These are phyloP conservation scores for Vanderwaltozyma verrucispora DNA, from an alignment of 805 yeast species.

Conservation along the genomic window DNA sequence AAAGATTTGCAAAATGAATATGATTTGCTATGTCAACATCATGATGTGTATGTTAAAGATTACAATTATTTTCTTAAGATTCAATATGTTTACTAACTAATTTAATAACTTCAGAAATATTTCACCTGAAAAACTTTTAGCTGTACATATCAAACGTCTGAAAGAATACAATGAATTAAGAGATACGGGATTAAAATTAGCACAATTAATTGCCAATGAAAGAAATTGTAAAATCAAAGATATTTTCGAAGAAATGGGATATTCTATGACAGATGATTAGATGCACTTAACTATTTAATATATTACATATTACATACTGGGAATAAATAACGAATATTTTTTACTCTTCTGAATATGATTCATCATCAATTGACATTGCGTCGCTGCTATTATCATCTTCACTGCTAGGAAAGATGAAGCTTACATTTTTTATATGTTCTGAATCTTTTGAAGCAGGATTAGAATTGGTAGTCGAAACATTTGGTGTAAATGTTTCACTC, in stretches of 20 bases:
- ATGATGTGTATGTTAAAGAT: constrained; percentile 6
- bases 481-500: not conserved
- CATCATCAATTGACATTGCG: constrained; percentile 3
- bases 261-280: constrained; percentile 14
- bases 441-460: not conserved
- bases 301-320: no score
- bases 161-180: constrained; percentile 53
- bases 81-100: no score
- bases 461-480: not conserved
- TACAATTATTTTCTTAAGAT: not conserved
- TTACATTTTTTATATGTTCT: constrained; percentile 6
- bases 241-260: constrained; percentile 44
- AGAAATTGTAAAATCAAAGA: constrained; percentile 37
- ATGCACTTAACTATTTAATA: no score
- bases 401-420: constrained; percentile 5
- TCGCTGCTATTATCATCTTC: constrained; percentile 1
- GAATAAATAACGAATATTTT: not conserved
- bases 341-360: constrained; percentile 1
- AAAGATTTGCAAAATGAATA: constrained; percentile 4
- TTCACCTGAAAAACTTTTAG: not conserved
- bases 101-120: not conserved
- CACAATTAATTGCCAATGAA: constrained; percentile 52
- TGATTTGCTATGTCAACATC: constrained; percentile 5
- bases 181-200: constrained; percentile 48
- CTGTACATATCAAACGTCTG: constrained; percentile 38